Percentiles rank a stretch among this genome's conserved stretches.
These are phyloP conservation scores for Xylariaceae sp. DNA, from an alignment of 2,329 filamentous ascomycete genomes.

Conservation along the genomic window DNA sequence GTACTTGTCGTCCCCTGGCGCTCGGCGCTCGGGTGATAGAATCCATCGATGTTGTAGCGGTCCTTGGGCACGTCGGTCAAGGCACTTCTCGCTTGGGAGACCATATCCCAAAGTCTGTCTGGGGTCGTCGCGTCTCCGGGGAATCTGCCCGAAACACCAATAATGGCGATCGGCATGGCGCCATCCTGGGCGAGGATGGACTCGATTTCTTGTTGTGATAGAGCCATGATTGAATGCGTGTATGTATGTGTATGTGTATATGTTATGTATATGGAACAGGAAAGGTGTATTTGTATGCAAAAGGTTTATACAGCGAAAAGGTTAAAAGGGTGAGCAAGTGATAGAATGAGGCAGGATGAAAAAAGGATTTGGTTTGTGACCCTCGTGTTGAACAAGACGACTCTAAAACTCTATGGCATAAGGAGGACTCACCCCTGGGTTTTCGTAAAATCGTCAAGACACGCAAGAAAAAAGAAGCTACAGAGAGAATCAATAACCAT, in stretches of 20 bases:
- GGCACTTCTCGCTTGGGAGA: constrained; percentile 25
- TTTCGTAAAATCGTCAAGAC: constrained; percentile 21
- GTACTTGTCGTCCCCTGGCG: constrained; percentile 26
- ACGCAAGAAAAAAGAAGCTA: constrained; percentile 18
- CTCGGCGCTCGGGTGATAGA: constrained; percentile 27
- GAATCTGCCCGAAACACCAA: constrained; percentile 29
- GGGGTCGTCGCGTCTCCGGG: constrained; percentile 28
- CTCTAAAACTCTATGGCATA: constrained; percentile 18
- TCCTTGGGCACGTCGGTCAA: constrained; percentile 26
- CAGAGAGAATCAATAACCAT: constrained; percentile 3
- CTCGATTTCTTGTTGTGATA: constrained; percentile 23
- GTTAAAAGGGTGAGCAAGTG: constrained; percentile 14
- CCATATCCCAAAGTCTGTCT: constrained; percentile 27
- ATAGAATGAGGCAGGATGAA: constrained; percentile 17
- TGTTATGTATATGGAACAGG: constrained; percentile 3
- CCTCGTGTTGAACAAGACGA: constrained; percentile 21
- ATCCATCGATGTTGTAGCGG: constrained; percentile 28
- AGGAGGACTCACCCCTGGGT: constrained; percentile 10
- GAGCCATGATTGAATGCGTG: constrained; percentile 17
- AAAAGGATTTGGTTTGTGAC: constrained; percentile 13
- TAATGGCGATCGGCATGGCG: constrained; percentile 26
- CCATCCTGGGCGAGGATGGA: constrained; percentile 25
- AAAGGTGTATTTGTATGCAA: neutral
- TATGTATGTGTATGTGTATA: neutral
- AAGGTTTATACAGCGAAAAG: constrained; percentile 13